Conservation (phyloP, 2,329 filamentous ascomycete species). For the Zopfia rhizophila region DNA sequence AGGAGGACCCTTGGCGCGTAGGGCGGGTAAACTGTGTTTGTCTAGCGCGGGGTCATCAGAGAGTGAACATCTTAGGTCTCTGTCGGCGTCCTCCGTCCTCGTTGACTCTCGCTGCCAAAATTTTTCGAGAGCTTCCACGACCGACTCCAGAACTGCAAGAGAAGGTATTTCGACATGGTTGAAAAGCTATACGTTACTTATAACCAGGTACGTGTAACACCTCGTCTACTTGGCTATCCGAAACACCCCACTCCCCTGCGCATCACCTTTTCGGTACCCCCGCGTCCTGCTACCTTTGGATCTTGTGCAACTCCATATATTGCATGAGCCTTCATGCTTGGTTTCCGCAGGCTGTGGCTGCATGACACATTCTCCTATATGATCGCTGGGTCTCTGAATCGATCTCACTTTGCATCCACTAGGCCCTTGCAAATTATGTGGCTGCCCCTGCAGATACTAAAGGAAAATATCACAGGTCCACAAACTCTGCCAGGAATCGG, state of each 20-base stretch:
- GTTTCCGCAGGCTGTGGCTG: background rate
- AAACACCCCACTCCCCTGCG: constrained; percentile 1
- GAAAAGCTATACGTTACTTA: constrained; percentile 57
- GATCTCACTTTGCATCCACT: too few relatives aligned
- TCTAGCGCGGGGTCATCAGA: constrained; percentile 21
- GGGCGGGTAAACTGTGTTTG: background rate
- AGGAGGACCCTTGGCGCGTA: too few relatives aligned
- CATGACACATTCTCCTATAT: background rate
- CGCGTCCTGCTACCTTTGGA: constrained; percentile 15
- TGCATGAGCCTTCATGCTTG: constrained; percentile 5
- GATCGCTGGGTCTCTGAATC: too few relatives aligned
- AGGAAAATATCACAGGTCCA: constrained; percentile 73
- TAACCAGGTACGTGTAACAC: constrained; percentile 50
- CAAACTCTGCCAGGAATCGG: constrained; percentile 92
- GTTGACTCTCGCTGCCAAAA: constrained; percentile 20
- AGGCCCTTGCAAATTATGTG: background rate
- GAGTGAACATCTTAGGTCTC: constrained; percentile 2
- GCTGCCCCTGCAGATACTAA: background rate
- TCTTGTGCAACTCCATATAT: background rate
- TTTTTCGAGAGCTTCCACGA: constrained; percentile 29
- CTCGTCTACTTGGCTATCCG: constrained; percentile 1
- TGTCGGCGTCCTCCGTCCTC: constrained; percentile 20
- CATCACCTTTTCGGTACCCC: constrained; percentile 15
- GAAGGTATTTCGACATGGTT: constrained; percentile 52
- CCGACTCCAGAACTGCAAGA: constrained; percentile 12